Evolutionary conservation across 805 yeast species (phyloP).

Genomic region (Zygoascus biomembranicola): DNA sequence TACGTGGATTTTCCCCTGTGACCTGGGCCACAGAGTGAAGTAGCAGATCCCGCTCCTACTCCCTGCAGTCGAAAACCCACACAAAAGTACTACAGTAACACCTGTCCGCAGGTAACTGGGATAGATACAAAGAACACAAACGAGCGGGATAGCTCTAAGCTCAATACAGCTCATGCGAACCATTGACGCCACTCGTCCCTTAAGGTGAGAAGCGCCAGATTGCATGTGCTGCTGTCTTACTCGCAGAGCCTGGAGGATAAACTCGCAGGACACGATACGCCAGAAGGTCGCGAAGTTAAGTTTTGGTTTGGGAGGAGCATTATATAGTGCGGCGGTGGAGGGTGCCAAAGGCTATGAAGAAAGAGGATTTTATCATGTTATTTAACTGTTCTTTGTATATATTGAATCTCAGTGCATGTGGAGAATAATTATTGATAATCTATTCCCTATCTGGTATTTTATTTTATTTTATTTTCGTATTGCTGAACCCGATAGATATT

Average conservation of each 20-base stretch:
- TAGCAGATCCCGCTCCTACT: not conserved
- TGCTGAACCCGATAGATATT: too few species aligned
- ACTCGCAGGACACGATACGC: not conserved
- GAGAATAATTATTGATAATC: too few species aligned
- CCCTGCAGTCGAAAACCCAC: not conserved
- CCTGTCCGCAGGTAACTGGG: not conserved
- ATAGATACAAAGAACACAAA: not conserved
- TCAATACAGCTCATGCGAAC: not conserved
- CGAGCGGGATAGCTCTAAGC: not conserved
- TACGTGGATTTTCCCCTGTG: not conserved
- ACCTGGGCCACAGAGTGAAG: not conserved
- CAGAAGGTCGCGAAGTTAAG: not conserved
- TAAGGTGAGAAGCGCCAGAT: not conserved
- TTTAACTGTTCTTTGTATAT: too few species aligned
- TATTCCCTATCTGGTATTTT: too few species aligned
- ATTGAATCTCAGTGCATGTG: too few species aligned
- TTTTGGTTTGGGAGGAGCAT: not conserved
- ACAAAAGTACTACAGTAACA: not conserved
- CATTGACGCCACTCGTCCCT: not conserved
- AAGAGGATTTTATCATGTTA: too few species aligned
- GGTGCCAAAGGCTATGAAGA: too few species aligned
- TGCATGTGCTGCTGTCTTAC: not conserved
- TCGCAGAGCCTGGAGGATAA: not conserved
- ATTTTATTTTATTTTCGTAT: too few species aligned
- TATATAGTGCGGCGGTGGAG: too few species aligned